These are phyloP conservation scores for Asterella californica DNA, from an alignment of 225 moss, liverwort and hornwort species.

Conservation along the genomic window DNA sequence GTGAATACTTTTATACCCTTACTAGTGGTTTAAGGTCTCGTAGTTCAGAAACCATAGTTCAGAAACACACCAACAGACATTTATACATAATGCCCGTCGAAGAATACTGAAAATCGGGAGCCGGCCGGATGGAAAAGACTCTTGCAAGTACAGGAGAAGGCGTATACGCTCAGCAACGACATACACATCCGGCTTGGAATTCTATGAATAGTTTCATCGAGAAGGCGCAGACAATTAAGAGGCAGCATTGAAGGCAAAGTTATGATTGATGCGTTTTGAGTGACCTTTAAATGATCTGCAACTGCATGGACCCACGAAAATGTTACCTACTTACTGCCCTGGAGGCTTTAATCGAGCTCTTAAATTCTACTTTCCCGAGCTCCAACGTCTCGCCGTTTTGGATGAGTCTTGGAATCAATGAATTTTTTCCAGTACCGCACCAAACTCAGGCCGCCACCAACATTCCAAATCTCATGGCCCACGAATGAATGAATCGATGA, in stretches of 20 bases:
- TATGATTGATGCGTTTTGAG: neutral
- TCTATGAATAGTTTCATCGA: neutral
- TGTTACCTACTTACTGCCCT: neutral
- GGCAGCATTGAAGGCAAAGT: neutral
- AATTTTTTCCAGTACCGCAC: neutral
- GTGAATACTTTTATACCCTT: too few relatives aligned
- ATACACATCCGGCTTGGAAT: too few relatives aligned
- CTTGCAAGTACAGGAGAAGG: too few relatives aligned
- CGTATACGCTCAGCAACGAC: too few relatives aligned
- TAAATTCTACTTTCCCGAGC: neutral
- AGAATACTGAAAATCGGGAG: too few relatives aligned
- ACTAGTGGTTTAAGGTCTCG: too few relatives aligned
- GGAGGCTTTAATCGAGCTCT: neutral
- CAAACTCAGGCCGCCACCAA: neutral
- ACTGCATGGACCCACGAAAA: neutral
- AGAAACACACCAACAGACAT: too few relatives aligned
- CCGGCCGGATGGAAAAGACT: too few relatives aligned
- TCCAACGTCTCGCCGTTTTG: neutral
- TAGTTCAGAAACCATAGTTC: too few relatives aligned
- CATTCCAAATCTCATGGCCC: neutral
- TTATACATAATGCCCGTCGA: too few relatives aligned
- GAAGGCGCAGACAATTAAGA: neutral
- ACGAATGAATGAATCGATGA: neutral
- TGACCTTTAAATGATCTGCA: neutral
- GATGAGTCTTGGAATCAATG: neutral